These are phyloP conservation scores for Saccharomyces hybrid DNA, from an alignment of 1,139 yeast species.

Conservation along the genomic window DNA sequence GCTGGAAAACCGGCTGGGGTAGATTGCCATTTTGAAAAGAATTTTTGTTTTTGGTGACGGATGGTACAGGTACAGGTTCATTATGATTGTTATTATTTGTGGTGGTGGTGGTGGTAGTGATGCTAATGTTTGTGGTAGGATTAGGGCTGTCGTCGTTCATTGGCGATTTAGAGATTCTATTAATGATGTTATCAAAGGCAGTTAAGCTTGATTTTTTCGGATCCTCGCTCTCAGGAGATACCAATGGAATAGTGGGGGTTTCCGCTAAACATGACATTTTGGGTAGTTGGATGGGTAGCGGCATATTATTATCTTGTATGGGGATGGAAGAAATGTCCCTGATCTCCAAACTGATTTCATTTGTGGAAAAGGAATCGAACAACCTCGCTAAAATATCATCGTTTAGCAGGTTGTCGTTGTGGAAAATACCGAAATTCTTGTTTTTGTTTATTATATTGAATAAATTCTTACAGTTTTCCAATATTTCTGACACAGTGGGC, in stretches of 20 bases:
- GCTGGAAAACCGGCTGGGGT: slow-evolving; percentile 30
- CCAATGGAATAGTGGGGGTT: not conserved
- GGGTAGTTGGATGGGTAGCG: not conserved
- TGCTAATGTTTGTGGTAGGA: slow-evolving; percentile 5
- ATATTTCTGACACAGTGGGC: slow-evolving; percentile 28
- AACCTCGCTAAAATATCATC: slow-evolving; percentile 26
- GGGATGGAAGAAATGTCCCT: slow-evolving; percentile 9
- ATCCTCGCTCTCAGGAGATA: not conserved
- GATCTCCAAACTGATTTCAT: slow-evolving; percentile 22
- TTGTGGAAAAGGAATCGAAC: slow-evolving; percentile 23
- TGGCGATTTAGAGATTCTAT: slow-evolving; percentile 17
- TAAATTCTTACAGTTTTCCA: slow-evolving; percentile 26
- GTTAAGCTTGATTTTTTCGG: slow-evolving; percentile 9
- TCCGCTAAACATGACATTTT: not conserved
- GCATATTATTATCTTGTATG: not conserved
- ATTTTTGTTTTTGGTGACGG: slow-evolving; percentile 10
- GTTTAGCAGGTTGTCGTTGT: slow-evolving; percentile 18
- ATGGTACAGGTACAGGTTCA: not conserved
- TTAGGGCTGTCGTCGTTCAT: slow-evolving; percentile 1
- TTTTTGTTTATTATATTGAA: slow-evolving; percentile 21
- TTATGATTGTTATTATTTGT: slow-evolving; percentile 1
- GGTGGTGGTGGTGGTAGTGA: not conserved
- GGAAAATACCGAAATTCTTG: slow-evolving; percentile 18
- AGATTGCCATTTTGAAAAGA: slow-evolving; percentile 24
- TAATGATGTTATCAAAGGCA: slow-evolving; percentile 21